Base-by-base conservation (phyloP, 2,329 filamentous ascomycete genomes). In the Bipolaris bicolor region DNA sequence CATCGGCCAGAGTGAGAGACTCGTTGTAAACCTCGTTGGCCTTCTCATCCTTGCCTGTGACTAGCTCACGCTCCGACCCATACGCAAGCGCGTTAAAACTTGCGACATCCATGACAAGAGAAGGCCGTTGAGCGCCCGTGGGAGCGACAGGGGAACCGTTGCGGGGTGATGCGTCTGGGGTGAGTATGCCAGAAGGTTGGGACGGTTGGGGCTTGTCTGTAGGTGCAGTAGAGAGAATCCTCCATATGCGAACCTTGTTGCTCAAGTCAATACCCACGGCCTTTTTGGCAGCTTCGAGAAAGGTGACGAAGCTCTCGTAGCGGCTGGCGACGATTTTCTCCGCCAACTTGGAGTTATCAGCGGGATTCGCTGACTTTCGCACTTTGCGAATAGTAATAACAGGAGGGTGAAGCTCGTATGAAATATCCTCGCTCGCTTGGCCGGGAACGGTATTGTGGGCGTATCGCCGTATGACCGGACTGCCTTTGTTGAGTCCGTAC, bases 361-460 rank as follows among this genome's bases (percentile, higher is more conserved):
- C 87, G 54, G 89, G 77, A 1, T 82, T 78, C 67, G 88, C 84
- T 36, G 86, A 80, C 1, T 85, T 82, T 73, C 88, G 88, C 1
- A 98, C 81, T 64, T 94, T 92, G 71, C 96, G 87, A 58, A 98
- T 82, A 1, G 88, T 91, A 74, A 97, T 91, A 41, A 97, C 83
- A 0, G 91, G 92, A 4, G 93, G 95, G 68, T 92, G 87, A 39
- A 92, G 82, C 77, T 98, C 95, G 74, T 90, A 96, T 67, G 90
- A 81, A 45, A 97, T 79, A 62, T 96, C 91, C 37, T 86, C 80
- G 3, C 78, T 69, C 46, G 58, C 68, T 24, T 82, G 83, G 39
- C 85, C 83, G 1, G 82, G 80, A 7, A 87, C 84, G 29, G 89
- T 92, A 75, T 97, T 90, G 76, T 94, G 90, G 36, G 90, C 92